Base-by-base conservation (phyloP, 192 early-diverging fungal species). In the Geranomyces variabilis region DNA sequence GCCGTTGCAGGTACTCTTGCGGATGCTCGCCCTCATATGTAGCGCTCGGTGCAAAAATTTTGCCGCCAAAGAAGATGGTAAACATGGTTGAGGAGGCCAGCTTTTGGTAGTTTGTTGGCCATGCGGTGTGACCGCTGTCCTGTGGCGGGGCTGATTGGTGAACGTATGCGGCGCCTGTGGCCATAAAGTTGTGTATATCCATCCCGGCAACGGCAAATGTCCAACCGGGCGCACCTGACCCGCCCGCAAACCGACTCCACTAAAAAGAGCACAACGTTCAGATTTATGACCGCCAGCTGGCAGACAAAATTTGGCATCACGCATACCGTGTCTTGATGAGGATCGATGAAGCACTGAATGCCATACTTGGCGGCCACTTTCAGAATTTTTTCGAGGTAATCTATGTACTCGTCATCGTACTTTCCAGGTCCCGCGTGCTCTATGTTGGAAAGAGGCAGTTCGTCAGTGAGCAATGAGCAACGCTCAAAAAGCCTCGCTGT, bases 71-170 rank as follows among this genome's bases (percentile, higher is more conserved):
- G 67, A 93, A 93, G 4, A 93, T 70, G 0, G 93, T 92, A 66
- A 94, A 93, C 91, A 94, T 93, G 5, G 92, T 93, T 24, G 89
- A 84, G 21, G 84, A 85, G 6, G 91, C 93, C 17, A 93, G 81
- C 69, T 94, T 94, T 9, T 88, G 89, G 69, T 94, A 93, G 78
- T 94, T 94, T 55, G 93, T 94, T 0, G 93, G 92, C 92, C 93
- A 94, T 9, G 89, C 83, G 84, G 87, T 86, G 28, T 84, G 82
- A 14, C 71, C 41, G 51, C 74, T 36, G 36, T 64, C 65, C 26
- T 67, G 30, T 21, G 73, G 66, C 24, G 28, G 65, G 17, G 73
- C 73, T 14, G 49, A 67, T 66, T 75, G 89, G 68, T 94, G 92
- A 15, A 93, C 86, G 76, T 91, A 89, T 9, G 92, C 92, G 10